A percentile compares a stretch with the other conserved stretches of the same genome.
Conservation (phyloP, 805 yeast species). For the Saccharomycopsis fibuligera region DNA sequence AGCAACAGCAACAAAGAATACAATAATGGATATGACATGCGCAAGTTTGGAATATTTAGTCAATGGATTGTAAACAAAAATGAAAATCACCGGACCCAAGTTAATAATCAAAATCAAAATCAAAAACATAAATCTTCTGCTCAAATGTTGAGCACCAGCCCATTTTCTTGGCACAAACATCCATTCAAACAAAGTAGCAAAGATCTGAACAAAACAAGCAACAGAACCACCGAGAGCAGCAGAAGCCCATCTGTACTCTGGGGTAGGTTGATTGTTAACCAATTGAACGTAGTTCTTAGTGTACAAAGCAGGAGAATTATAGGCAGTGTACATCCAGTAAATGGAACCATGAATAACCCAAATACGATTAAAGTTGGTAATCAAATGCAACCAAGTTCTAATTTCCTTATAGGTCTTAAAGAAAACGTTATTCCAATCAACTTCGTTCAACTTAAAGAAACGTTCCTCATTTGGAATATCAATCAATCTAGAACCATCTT, state of each 20-base stretch:
- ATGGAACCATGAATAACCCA: slow-evolving; percentile 90
- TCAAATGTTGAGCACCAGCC: slow-evolving; percentile 98
- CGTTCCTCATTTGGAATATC: slow-evolving; percentile 90
- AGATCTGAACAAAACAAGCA: slow-evolving; percentile 73
- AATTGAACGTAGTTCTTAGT: slow-evolving; percentile 82
- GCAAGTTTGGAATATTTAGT: slow-evolving; percentile 65
- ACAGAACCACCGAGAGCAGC: slow-evolving; percentile 89
- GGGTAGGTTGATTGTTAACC: slow-evolving; percentile 76
- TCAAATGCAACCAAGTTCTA: slow-evolving; percentile 94
- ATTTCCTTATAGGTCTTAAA: slow-evolving; percentile 94
- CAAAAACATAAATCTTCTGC: slow-evolving; percentile 79
- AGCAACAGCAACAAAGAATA: slow-evolving; percentile 80
- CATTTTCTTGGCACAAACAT: slow-evolving; percentile 93
- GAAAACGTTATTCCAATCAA: slow-evolving; percentile 85
- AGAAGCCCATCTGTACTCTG: slow-evolving; percentile 89
- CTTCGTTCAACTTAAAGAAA: slow-evolving; percentile 83
- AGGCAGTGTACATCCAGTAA: slow-evolving; percentile 94
- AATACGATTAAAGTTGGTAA: slow-evolving; percentile 95
- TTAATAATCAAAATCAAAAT: slow-evolving; percentile 59
- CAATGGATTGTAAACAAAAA: slow-evolving; percentile 74
- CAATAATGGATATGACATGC: slow-evolving; percentile 72
- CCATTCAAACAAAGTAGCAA: slow-evolving; percentile 92
- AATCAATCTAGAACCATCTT: slow-evolving; percentile 87
- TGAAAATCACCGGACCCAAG: slow-evolving; percentile 80
- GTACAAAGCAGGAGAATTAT: slow-evolving; percentile 85